Percentiles rank a stretch among this genome's conserved stretches.
phyloP scores from a whole-genome alignment of 2,329 filamentous ascomycete species.

The Fusarium nygamai region DNA sequence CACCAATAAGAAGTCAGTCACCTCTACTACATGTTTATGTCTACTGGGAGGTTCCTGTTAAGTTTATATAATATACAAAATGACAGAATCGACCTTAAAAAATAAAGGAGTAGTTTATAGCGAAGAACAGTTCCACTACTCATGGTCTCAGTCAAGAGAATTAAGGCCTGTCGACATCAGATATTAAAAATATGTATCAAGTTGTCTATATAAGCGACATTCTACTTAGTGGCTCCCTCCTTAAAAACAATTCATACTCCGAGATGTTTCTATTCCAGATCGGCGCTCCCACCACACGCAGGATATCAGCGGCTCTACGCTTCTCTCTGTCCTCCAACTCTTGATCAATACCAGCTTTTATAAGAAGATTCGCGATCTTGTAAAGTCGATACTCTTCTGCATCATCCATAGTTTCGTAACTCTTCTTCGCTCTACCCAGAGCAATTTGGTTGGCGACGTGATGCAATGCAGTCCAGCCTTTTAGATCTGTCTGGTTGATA shows the following conservation, averaged over 20 bases:
- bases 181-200: not conserved
- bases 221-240: not conserved
- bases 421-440: constrained; percentile 3
- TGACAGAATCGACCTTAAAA: no score
- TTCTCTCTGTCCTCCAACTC: constrained; percentile 7
- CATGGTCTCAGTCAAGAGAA: no score
- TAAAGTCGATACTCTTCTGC: constrained; percentile 6
- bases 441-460: constrained; percentile 12
- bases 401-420: not conserved
- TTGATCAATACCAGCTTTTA: not conserved
- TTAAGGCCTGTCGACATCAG: not conserved
- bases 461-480: constrained; percentile 13
- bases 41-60: no score
- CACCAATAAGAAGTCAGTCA: not conserved
- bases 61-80: no score
- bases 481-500: constrained; percentile 1
- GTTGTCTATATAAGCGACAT: not conserved
- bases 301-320: not conserved
- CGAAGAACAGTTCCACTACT: no score
- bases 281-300: constrained; percentile 1
- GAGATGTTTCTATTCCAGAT: constrained; percentile 4
- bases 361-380: not conserved
- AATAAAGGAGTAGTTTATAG: no score
- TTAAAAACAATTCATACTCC: not conserved
- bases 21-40: not conserved